A percentile compares a stretch with the other conserved stretches of the same genome.
These are phyloP conservation scores for Acer negundo DNA, from an alignment of 345 rosid species.

Conservation along the genomic window DNA sequence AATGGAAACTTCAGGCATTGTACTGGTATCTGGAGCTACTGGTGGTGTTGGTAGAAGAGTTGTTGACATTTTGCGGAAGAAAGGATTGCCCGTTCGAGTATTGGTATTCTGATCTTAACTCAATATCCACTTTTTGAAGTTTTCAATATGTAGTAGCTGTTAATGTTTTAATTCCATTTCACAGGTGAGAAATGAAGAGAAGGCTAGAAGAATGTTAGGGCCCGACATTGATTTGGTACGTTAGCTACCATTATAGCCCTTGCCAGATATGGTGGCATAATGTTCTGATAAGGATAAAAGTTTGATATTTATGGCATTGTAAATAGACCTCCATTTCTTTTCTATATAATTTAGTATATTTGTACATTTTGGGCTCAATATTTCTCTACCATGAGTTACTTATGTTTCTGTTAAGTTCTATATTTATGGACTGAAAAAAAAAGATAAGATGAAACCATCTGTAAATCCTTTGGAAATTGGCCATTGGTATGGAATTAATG, in stretches of 20 bases:
- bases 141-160: neutral
- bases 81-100: conserved; percentile 72
- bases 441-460: neutral
- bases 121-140: too few species aligned
- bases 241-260: neutral
- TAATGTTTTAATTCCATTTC: conserved; percentile 3
- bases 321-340: neutral
- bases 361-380: neutral
- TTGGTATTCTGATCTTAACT: conserved; percentile 49
- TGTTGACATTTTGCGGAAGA: conserved; percentile 61
- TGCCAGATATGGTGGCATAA: neutral
- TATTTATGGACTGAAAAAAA: neutral
- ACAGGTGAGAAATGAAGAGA: conserved; percentile 91
- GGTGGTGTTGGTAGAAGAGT: conserved; percentile 96
- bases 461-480: neutral
- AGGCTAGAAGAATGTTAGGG: conserved; percentile 81
- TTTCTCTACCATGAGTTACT: neutral
- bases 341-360: neutral
- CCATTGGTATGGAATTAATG: neutral
- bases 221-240: conserved; percentile 83
- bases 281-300: neutral
- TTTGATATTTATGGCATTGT: neutral
- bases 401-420: neutral
- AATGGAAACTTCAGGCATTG: conserved; percentile 61
- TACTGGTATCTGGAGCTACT: conserved; percentile 91